A percentile compares a stretch with the other conserved stretches of the same genome.
These are phyloP conservation scores for Paecilomyces sp. DNA, from an alignment of 2,329 filamentous ascomycete species.

Conservation along the genomic window DNA sequence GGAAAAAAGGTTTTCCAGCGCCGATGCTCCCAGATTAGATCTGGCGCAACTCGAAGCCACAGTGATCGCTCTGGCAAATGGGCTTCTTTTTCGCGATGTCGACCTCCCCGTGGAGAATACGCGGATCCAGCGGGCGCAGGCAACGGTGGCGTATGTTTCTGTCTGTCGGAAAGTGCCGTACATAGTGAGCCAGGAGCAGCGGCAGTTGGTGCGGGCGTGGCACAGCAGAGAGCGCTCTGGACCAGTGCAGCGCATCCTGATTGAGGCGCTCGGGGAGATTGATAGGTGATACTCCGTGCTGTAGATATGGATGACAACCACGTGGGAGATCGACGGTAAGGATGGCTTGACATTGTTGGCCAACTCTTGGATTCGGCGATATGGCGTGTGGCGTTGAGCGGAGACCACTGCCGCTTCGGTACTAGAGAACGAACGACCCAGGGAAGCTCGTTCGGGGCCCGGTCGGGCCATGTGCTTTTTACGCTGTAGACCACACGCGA, in stretches of 20 bases:
- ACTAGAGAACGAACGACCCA: neutral
- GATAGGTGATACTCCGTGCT: neutral
- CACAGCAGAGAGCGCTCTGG: slow-evolving; percentile 32
- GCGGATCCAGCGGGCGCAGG: slow-evolving; percentile 31
- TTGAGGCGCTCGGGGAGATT: slow-evolving; percentile 19
- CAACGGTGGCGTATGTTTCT: slow-evolving; percentile 24
- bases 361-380: neutral
- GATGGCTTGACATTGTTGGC: neutral
- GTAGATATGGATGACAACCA: slow-evolving; percentile 2
- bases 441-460: neutral
- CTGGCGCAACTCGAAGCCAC: slow-evolving; percentile 15
- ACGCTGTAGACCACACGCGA: neutral
- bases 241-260: slow-evolving; percentile 26
- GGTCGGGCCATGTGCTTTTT: neutral
- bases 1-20: slow-evolving; percentile 14
- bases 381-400: neutral
- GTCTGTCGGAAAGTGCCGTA: slow-evolving; percentile 15
- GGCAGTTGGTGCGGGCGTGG: slow-evolving; percentile 24
- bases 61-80: slow-evolving; percentile 20
- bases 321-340: slow-evolving; percentile 10
- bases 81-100: slow-evolving; percentile 24
- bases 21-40: slow-evolving; percentile 10
- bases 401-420: neutral
- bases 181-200: slow-evolving; percentile 14
- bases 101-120: slow-evolving; percentile 29